These are phyloP conservation scores for Aspergillus affinis DNA, from an alignment of 495 filamentous ascomycete genomes.

Conservation along the genomic window DNA sequence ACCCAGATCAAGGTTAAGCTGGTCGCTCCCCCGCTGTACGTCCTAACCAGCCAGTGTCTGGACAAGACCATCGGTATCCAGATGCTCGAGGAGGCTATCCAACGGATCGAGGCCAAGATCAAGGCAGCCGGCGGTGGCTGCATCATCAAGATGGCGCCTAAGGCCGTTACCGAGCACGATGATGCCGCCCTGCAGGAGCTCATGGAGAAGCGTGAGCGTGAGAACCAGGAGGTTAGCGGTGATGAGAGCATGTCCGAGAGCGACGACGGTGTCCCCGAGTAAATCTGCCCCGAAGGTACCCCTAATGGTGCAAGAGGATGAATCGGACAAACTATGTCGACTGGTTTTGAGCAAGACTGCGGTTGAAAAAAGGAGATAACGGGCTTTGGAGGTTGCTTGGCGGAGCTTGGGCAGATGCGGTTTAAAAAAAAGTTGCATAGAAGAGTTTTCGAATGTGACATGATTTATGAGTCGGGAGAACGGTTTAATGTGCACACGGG, in stretches of 20 bases:
- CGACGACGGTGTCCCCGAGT: slow-evolving; percentile 66
- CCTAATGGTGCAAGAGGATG: slow-evolving; percentile 18
- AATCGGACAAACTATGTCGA: not conserved
- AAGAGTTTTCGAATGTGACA: slow-evolving; percentile 37
- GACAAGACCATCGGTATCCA: slow-evolving; percentile 86
- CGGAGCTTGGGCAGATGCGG: slow-evolving; percentile 7
- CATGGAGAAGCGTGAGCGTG: slow-evolving; percentile 98
- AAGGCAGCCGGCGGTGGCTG: slow-evolving; percentile 70
- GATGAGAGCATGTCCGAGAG: slow-evolving; percentile 93
- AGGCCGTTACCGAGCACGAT: slow-evolving; percentile 97
- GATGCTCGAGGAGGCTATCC: slow-evolving; percentile 82
- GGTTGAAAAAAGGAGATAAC: not conserved
- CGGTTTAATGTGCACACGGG: slow-evolving; percentile 35
- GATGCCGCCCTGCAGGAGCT: slow-evolving; percentile 94
- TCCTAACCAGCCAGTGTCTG: slow-evolving; percentile 87
- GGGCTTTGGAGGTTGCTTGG: not conserved
- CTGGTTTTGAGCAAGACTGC: not conserved
- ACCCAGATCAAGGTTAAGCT: slow-evolving; percentile 96
- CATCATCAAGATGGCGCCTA: slow-evolving; percentile 93
- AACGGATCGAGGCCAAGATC: slow-evolving; percentile 77
- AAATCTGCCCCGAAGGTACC: slow-evolving; percentile 21
- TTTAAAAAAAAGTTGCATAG: slow-evolving; percentile 39
- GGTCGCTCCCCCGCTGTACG: slow-evolving; percentile 92
- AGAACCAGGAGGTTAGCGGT: slow-evolving; percentile 95
- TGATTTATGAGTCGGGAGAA: slow-evolving; percentile 40